These are phyloP conservation scores for Emiliania huxleyi DNA, from an alignment of 78 protist species.

Conservation along the genomic window DNA sequence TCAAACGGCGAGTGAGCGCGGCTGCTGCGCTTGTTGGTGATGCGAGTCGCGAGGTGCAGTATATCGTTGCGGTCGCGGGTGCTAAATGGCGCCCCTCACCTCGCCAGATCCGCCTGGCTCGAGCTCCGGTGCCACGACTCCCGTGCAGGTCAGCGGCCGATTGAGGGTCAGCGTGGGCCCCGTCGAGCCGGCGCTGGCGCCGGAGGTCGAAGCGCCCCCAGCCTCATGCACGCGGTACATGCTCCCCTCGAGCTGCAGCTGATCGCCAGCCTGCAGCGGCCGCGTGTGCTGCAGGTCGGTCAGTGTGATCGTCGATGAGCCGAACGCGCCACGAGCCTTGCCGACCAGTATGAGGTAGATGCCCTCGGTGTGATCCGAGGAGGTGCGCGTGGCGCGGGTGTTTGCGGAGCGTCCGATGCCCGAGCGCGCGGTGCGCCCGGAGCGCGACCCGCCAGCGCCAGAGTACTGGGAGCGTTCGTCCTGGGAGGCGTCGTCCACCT, in stretches of 20 bases:
- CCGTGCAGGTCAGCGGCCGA: too few relatives aligned
- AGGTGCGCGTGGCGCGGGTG: not conserved
- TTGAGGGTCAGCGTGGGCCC: not conserved
- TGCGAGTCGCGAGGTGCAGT: too few relatives aligned
- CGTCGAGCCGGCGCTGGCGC: too few relatives aligned
- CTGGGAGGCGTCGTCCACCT: not conserved
- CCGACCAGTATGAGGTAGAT: not conserved
- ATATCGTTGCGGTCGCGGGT: too few relatives aligned
- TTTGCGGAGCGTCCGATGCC: not conserved
- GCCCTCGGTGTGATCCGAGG: not conserved
- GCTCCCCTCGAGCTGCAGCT: not conserved
- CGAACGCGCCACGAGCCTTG: not conserved
- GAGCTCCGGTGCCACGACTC: too few relatives aligned
- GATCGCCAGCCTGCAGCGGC: not conserved
- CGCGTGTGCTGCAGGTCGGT: not conserved
- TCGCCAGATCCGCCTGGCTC: not conserved
- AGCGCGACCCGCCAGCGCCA: not conserved
- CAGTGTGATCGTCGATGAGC: not conserved
- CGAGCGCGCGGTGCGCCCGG: not conserved
- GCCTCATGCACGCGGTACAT: not conserved
- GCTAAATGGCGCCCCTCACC: too few relatives aligned
- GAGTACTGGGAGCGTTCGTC: too few relatives aligned
- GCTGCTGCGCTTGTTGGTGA: too few relatives aligned
- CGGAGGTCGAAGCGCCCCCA: not conserved
- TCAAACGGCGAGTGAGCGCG: too few relatives aligned